Base-by-base conservation (phyloP, 2,329 filamentous ascomycete species). In the Sclerotinia glacialis region DNA sequence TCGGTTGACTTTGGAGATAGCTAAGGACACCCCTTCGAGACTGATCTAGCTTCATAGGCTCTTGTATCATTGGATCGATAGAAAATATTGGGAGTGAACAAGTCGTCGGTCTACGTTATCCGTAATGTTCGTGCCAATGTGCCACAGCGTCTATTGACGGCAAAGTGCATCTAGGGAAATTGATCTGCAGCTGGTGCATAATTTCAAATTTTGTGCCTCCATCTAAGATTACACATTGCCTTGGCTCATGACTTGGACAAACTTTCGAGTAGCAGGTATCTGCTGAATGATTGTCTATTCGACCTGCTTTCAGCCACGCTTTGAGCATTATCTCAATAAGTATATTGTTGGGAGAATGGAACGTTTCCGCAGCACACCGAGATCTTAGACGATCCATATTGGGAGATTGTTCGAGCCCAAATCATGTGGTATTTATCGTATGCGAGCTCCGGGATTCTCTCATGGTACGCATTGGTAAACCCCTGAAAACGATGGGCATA, bases 121-220 rank as follows among this genome's bases (percentile, higher is more conserved):
- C 21, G 26, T 9, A 8, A 54, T 42, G 23, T 60, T 40, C 26
- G 64, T 65, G 64, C 34, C 37, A 34, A 47, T 31, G 64, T 65
- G 12, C 12, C 64, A 65, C 64, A 52, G 16, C 34, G 34, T 60
- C 54, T 65, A 65, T 61, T 37, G 64, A 65, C 64, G 64, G 64
- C 55, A 50, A 46, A 4, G 42, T 21, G 54, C 64, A 65, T 65
- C 11, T 16, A 8, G 18, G 46, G 44, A 59, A 31, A 52, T 44
- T 50, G 18, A 34, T 23, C 40, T 55, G 50, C 21, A 46, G 40
- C 55, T 8, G 28, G 14, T 47, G 14, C 16, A 37, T 34, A 37
- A n/a, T 5, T 63, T 63, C 26, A 63, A 34, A 11, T 16, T 37
- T 49, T 34, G 31, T 61, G 58, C 31, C n/a, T 56, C 31, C 31